These are phyloP conservation scores for Wickerhamomyces tratensis DNA, from an alignment of 805 yeast genomes.

Conservation along the genomic window DNA sequence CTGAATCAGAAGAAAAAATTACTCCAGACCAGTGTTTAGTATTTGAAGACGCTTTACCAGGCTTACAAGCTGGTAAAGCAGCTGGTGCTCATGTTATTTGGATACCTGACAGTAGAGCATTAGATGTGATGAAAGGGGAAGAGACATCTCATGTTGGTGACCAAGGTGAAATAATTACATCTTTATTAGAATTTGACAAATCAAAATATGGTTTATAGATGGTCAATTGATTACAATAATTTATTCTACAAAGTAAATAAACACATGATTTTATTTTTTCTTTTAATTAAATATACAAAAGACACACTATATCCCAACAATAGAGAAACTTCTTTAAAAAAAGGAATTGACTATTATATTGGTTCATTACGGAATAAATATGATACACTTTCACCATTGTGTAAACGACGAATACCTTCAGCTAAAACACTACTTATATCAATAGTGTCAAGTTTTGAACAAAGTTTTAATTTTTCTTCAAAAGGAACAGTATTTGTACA, in stretches of 20 bases:
- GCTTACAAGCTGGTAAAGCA: conserved; percentile 73
- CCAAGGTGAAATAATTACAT: conserved; percentile 45
- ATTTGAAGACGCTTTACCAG: conserved; percentile 94
- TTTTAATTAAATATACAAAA: too few species aligned
- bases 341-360: conserved; percentile 4
- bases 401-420: conserved; percentile 76
- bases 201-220: conserved; percentile 32
- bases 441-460: conserved; percentile 57
- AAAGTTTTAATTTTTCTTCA: conserved; percentile 45
- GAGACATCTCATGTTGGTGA: conserved; percentile 41
- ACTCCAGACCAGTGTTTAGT: conserved; percentile 73
- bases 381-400: conserved; percentile 80
- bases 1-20: conserved; percentile 32
- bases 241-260: too few species aligned
- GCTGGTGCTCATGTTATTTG: conserved; percentile 86
- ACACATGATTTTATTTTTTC: too few species aligned
- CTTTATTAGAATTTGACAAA: conserved; percentile 44
- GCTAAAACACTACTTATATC: conserved; percentile 71
- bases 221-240: too few species aligned
- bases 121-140: conserved; percentile 39
- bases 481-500: conserved; percentile 80
- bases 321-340: too few species aligned
- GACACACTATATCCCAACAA: too few species aligned
- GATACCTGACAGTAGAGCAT: conserved; percentile 83
- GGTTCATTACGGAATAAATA: conserved; percentile 69